phyloP scores from a whole-genome alignment of 768 basidiomycete genomes.

The Hygrophoropsis aurantiaca region DNA sequence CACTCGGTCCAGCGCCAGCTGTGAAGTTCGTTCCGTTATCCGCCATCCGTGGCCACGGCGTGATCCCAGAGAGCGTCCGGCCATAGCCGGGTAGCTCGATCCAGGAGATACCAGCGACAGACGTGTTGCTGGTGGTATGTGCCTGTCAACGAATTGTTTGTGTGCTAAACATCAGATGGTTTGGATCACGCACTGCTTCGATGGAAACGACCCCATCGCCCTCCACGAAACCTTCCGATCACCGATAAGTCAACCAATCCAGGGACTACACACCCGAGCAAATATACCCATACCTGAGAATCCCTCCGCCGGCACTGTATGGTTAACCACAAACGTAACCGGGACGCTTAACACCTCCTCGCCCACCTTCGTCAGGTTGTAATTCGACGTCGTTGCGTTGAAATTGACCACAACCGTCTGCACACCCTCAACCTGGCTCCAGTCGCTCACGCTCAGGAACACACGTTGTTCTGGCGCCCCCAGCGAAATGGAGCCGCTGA shows the following conservation, averaged over 20 bases:
- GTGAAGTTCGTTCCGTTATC: slow-evolving; percentile 55
- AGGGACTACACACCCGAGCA: too few relatives aligned
- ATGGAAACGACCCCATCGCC: slow-evolving; percentile 64
- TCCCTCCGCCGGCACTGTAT: slow-evolving; percentile 5
- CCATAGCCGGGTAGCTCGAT: slow-evolving; percentile 61
- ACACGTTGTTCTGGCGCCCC: slow-evolving; percentile 51
- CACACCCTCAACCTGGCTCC: slow-evolving; percentile 46
- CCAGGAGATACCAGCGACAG: slow-evolving; percentile 56
- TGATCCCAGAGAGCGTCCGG: slow-evolving; percentile 52
- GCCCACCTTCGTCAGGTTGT: too few relatives aligned
- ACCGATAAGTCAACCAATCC: too few relatives aligned
- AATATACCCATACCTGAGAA: slow-evolving; percentile 29
- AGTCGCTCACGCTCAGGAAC: slow-evolving; percentile 44
- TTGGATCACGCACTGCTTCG: slow-evolving; percentile 43
- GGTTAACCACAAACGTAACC: slow-evolving; percentile 29
- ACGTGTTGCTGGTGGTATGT: slow-evolving; percentile 26
- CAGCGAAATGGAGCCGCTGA: slow-evolving; percentile 49
- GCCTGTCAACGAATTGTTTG: background rate
- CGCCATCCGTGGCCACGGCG: slow-evolving; percentile 52
- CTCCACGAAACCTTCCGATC: too few relatives aligned
- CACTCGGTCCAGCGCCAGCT: slow-evolving; percentile 46
- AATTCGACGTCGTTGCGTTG: slow-evolving; percentile 45
- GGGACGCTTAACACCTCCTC: slow-evolving; percentile 16
- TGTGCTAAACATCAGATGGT: too few relatives aligned
- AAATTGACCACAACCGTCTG: slow-evolving; percentile 43